Percentiles rank a stretch among this genome's conserved stretches.
phyloP scores from a whole-genome alignment of 495 filamentous ascomycete genomes.

The Tuber brumale region DNA sequence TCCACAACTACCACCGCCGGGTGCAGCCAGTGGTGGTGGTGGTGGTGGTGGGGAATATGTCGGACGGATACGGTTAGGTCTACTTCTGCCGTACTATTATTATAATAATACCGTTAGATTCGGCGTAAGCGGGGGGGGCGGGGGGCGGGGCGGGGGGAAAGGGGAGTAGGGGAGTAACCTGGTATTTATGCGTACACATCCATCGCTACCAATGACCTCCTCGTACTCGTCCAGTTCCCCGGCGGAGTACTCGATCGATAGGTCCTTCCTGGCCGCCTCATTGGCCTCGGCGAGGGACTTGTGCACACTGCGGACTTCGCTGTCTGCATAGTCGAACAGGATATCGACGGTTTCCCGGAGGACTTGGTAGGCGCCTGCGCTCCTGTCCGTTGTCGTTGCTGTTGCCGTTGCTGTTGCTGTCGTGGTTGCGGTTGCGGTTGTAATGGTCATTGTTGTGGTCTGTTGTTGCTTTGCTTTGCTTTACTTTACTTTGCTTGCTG shows the following conservation, averaged over 20 bases:
- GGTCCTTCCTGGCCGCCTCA: slow-evolving; percentile 25
- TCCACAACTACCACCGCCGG: background rate
- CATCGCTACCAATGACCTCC: slow-evolving; percentile 13
- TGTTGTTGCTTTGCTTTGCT: too few species aligned
- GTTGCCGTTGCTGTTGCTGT: background rate
- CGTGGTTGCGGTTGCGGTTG: background rate
- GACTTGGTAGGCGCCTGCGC: slow-evolving; percentile 20
- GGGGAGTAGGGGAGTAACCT: slow-evolving; percentile 12
- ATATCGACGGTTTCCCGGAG: slow-evolving; percentile 38
- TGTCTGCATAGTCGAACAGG: slow-evolving; percentile 36
- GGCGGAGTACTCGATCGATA: slow-evolving; percentile 25
- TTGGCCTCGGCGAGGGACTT: slow-evolving; percentile 34
- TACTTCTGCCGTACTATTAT: background rate
- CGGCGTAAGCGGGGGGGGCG: background rate
- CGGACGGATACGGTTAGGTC: background rate
- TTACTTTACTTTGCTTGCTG: too few species aligned
- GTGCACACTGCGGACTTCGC: slow-evolving; percentile 26
- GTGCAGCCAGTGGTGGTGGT: background rate
- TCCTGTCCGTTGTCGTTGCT: background rate
- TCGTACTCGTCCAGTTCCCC: slow-evolving; percentile 30
- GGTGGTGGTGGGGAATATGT: background rate
- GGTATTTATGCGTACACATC: slow-evolving; percentile 18
- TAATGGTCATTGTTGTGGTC: background rate
- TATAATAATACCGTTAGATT: background rate
- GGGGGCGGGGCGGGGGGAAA: background rate